Conservation (phyloP, 495 filamentous ascomycete species). For the Penicillium macrosclerotiorum region DNA sequence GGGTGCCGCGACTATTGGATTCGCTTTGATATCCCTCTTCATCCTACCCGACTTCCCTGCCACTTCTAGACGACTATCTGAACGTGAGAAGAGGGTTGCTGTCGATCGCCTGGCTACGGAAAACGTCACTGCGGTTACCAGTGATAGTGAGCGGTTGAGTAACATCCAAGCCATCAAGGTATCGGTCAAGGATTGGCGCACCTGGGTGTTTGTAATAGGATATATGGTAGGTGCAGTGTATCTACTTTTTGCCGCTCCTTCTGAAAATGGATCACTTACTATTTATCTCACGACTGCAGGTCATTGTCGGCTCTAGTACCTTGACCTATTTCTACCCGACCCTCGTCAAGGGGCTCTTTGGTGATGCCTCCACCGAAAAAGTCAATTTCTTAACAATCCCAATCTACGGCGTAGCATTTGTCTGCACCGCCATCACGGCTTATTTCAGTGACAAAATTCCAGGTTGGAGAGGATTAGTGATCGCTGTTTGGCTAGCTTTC, state of each 20-base stretch:
- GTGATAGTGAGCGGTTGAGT: conserved; percentile 13
- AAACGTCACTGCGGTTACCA: conserved; percentile 18
- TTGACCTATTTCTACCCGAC: conserved; percentile 55
- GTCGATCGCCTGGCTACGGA: conserved; percentile 18
- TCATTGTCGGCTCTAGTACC: conserved; percentile 40
- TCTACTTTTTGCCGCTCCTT: background rate
- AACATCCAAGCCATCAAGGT: conserved; percentile 13
- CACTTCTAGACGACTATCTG: conserved; percentile 23
- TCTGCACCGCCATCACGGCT: conserved; percentile 32
- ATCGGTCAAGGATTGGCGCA: conserved; percentile 17
- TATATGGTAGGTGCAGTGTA: conserved; percentile 24
- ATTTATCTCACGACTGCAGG: conserved; percentile 4
- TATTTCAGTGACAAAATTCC: conserved; percentile 36
- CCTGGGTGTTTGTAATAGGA: conserved; percentile 28
- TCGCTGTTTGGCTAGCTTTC: conserved; percentile 37
- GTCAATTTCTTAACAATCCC: conserved; percentile 36
- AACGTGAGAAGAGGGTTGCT: conserved; percentile 22
- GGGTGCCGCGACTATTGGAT: conserved; percentile 50
- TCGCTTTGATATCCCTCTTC: conserved; percentile 23
- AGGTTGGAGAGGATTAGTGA: conserved; percentile 23
- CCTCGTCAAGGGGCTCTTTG: conserved; percentile 42
- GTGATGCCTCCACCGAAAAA: conserved; percentile 37
- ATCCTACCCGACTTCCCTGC: conserved; percentile 33
- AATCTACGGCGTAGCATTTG: conserved; percentile 45
- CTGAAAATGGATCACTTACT: background rate